Base-by-base conservation (phyloP, 2,329 filamentous ascomycete species). In the Fusarium veterinarium region DNA sequence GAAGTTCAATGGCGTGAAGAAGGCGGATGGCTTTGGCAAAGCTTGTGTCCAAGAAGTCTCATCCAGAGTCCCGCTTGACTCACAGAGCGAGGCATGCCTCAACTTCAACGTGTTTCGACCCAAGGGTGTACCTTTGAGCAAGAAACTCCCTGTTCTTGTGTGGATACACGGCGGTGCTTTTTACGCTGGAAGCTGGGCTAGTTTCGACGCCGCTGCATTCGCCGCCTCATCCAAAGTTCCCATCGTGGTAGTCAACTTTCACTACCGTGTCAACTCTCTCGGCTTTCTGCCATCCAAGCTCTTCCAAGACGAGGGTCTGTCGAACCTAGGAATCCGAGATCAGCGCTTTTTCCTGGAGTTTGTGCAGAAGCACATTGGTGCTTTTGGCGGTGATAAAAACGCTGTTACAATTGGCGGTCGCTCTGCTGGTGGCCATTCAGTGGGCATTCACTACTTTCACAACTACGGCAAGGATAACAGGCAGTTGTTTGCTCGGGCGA, bases 331-430 rank as follows among this genome's bases (percentile, higher is more conserved):
- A 0, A 77, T 90, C 1, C 79, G 86, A 6, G 88, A 90, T 64
- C 87, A 89, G 71, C 82, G 84, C 19, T 84, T 85, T 8, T 84
- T 86, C 5, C 77, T 91, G 4, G 76, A 85, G 70, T 90, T 89
- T 82, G 85, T 90, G 0, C 84, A 88, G 53, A 81, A 81, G 13
- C 79, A 90, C 65, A 88, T 90, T 57, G 72, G 78, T 4, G 76
- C 81, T 4, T 90, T 91, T 59, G 88, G 89, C 0, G 88, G 89
- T 6, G 84, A 90, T 58, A 82, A 83, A 0, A 70, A 76, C 3
- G 82, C 85, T 11, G 86, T 91, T 1, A 89, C 87, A 0, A 83
- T 90, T 23, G 84, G 84, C 63, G 89, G 89, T 0, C 86, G 88
- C 66, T 87, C 84, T 14, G 87, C 89, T 1, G 89, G 89, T 51